These are phyloP conservation scores for Penicillium canariense DNA, from an alignment of 495 filamentous ascomycete genomes.

Conservation along the genomic window DNA sequence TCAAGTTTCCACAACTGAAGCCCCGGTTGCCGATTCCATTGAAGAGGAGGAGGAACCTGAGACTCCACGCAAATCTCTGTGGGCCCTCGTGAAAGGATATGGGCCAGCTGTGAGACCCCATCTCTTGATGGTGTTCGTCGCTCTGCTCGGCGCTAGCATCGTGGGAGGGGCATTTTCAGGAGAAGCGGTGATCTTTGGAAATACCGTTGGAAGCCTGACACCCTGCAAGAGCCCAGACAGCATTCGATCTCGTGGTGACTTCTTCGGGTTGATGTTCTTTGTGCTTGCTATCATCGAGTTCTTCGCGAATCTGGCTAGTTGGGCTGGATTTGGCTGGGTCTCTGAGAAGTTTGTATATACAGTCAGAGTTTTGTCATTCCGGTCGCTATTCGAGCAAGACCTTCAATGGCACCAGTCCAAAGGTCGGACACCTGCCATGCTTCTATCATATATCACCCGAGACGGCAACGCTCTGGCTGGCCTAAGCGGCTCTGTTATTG, in stretches of 20 bases:
- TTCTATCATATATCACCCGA: slow-evolving; percentile 50
- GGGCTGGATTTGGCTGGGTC: slow-evolving; percentile 49
- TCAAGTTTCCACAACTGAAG: slow-evolving; percentile 16
- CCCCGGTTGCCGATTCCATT: slow-evolving; percentile 6
- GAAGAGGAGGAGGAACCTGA: slow-evolving; percentile 31
- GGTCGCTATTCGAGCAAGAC: slow-evolving; percentile 51
- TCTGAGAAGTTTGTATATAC: slow-evolving; percentile 53
- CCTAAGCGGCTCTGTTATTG: slow-evolving; percentile 43
- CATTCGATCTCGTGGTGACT: slow-evolving; percentile 41
- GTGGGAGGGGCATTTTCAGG: slow-evolving; percentile 50
- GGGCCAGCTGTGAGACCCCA: slow-evolving; percentile 37
- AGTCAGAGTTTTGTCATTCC: slow-evolving; percentile 49
- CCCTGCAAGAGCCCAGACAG: slow-evolving; percentile 38
- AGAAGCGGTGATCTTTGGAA: slow-evolving; percentile 54
- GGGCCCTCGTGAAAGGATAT: slow-evolving; percentile 32
- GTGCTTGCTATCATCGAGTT: slow-evolving; percentile 53
- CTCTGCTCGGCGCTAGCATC: slow-evolving; percentile 38
- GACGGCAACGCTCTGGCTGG: slow-evolving; percentile 51
- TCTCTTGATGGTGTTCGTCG: slow-evolving; percentile 34
- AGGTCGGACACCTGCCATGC: slow-evolving; percentile 44
- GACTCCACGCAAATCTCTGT: slow-evolving; percentile 32
- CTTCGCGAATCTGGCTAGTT: slow-evolving; percentile 50
- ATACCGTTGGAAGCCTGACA: slow-evolving; percentile 46
- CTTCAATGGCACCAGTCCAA: slow-evolving; percentile 53
- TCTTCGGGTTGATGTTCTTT: slow-evolving; percentile 56